Percentiles rank a stretch among this genome's conserved stretches.
Conservation (phyloP, 352 stramenopile species). For the Pythium volutum region DNA sequence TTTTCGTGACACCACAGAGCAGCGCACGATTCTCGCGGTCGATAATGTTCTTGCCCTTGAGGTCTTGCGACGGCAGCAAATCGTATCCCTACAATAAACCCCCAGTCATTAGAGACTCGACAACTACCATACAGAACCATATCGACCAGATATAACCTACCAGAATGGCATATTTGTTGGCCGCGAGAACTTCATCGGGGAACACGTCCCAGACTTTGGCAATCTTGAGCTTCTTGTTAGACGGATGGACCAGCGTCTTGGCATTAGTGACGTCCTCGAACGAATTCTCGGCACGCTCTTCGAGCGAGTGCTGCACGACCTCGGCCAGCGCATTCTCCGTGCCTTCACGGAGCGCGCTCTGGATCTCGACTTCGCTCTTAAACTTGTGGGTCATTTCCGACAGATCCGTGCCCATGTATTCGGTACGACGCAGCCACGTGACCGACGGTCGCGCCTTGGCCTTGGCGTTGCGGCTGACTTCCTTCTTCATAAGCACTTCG, state of each 20-base stretch:
- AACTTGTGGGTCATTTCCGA: constrained; percentile 87
- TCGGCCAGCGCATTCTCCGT: constrained; percentile 79
- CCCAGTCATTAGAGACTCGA: background rate
- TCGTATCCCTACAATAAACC: constrained; percentile 64
- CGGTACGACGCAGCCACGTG: constrained; percentile 76
- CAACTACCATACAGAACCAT: background rate
- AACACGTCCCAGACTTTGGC: constrained; percentile 83
- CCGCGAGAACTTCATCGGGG: constrained; percentile 66
- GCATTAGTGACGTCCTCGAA: constrained; percentile 69
- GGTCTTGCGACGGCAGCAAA: constrained; percentile 76
- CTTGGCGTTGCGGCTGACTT: constrained; percentile 46
- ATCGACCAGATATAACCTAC: constrained; percentile 29
- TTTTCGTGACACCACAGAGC: constrained; percentile 73
- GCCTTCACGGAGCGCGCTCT: constrained; percentile 74
- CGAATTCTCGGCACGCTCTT: constrained; percentile 77
- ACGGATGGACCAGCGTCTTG: constrained; percentile 71
- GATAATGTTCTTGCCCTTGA: constrained; percentile 71
- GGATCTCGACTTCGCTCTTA: constrained; percentile 84
- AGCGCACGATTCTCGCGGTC: constrained; percentile 67
- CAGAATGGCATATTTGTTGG: constrained; percentile 83
- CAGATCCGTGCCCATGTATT: constrained; percentile 86
- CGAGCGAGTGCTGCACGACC: constrained; percentile 61
- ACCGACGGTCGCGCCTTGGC: constrained; percentile 69
- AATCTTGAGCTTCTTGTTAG: constrained; percentile 81
- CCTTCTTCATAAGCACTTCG: constrained; percentile 79